Percentiles rank a stretch among this genome's conserved stretches.
phyloP scores from a whole-genome alignment of 257 asterid genomes.

The Leonotis leonurus region DNA sequence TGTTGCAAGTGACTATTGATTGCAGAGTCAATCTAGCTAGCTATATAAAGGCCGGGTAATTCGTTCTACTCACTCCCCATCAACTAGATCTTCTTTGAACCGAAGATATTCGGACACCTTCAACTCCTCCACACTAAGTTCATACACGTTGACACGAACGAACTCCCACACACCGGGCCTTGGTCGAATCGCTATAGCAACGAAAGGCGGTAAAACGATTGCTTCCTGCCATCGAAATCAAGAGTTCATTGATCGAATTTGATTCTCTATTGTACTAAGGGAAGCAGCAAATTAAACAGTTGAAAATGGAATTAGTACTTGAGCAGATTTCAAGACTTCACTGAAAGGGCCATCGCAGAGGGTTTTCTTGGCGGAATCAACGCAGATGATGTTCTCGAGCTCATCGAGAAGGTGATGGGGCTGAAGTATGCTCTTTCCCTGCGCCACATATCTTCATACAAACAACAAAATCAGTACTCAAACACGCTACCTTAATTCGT shows the following conservation, averaged over 20 bases:
- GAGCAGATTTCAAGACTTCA: slow-evolving; percentile 72
- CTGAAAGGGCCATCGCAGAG: slow-evolving; percentile 75
- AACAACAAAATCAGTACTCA: not conserved
- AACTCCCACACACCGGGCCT: slow-evolving; percentile 99
- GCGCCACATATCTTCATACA: slow-evolving; percentile 68
- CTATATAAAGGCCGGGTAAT: too few species aligned
- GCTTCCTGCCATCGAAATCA: slow-evolving; percentile 64
- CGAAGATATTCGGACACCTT: slow-evolving; percentile 70
- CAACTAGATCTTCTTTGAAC: slow-evolving; percentile 83
- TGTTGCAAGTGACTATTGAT: slow-evolving; percentile 12
- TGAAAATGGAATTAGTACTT: slow-evolving; percentile 40
- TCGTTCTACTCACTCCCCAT: slow-evolving; percentile 92
- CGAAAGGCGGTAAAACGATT: slow-evolving; percentile 89
- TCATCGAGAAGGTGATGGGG: slow-evolving; percentile 86
- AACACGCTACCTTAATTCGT: not conserved
- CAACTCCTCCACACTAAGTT: slow-evolving; percentile 87
- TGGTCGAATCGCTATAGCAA: slow-evolving; percentile 87
- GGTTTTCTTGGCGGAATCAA: slow-evolving; percentile 33
- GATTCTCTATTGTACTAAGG: not conserved
- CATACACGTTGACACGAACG: slow-evolving; percentile 82
- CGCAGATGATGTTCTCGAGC: slow-evolving; percentile 51
- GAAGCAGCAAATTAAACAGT: not conserved
- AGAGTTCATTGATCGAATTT: not conserved
- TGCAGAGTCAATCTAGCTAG: not conserved
- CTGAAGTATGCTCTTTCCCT: slow-evolving; percentile 93